These are phyloP conservation scores for Rhizophora apiculata DNA, from an alignment of 345 rosid genomes.

Conservation along the genomic window DNA sequence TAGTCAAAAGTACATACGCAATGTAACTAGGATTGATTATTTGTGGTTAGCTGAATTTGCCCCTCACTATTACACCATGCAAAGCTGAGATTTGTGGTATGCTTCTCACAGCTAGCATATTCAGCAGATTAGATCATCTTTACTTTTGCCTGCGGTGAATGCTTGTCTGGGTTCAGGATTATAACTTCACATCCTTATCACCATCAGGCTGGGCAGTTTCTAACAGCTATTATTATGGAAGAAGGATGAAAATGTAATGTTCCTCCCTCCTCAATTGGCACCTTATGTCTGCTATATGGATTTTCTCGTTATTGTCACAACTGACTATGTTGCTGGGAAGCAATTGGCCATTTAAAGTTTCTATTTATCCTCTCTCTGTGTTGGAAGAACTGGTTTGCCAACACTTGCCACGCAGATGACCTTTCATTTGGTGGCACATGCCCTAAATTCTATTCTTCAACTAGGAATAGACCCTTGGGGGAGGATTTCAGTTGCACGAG, in stretches of 20 bases:
- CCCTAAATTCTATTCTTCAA: not conserved
- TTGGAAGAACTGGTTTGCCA: not conserved
- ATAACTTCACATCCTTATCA: not conserved
- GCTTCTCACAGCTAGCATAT: not conserved
- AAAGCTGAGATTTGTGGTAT: constrained; percentile 34
- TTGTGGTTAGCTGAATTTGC: constrained; percentile 86
- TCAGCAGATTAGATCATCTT: not conserved
- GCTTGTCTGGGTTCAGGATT: not conserved
- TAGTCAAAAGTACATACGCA: constrained; percentile 72
- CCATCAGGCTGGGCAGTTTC: not conserved
- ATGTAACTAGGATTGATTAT: constrained; percentile 66
- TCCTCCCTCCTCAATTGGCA: not conserved
- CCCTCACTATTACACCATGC: constrained; percentile 66
- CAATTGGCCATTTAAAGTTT: not conserved
- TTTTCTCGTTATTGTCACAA: not conserved
- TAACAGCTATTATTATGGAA: not conserved
- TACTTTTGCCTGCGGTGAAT: not conserved
- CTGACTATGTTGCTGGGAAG: not conserved
- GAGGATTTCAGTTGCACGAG: not conserved
- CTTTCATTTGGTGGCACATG: not conserved
- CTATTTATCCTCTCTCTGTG: not conserved
- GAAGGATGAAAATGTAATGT: not conserved
- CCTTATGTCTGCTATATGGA: not conserved
- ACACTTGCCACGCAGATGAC: not conserved
- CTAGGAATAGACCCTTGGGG: not conserved